Evolutionary conservation across 805 yeast species (phyloP).

Genomic region (Pichia manshurica): DNA sequence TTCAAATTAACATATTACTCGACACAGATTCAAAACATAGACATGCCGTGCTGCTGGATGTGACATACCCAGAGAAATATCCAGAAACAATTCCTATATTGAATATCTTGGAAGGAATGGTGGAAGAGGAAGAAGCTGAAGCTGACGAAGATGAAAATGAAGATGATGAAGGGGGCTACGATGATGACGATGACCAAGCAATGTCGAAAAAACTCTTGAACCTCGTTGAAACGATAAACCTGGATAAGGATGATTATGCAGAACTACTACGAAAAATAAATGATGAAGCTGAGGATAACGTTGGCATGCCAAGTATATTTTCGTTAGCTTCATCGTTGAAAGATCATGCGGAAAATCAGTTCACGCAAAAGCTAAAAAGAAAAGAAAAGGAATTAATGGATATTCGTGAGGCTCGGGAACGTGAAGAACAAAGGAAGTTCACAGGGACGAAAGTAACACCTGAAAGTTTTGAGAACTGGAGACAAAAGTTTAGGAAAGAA

Average conservation of each 20-base stretch:
- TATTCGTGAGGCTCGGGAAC: slow-evolving; percentile 58
- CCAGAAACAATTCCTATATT: slow-evolving; percentile 76
- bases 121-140: slow-evolving; percentile 29
- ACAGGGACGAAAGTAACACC: slow-evolving; percentile 83
- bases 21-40: slow-evolving; percentile 61
- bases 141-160: slow-evolving; percentile 41
- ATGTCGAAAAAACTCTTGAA: slow-evolving; percentile 38
- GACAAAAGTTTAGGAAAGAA: slow-evolving; percentile 63
- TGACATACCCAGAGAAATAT: slow-evolving; percentile 68
- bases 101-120: slow-evolving; percentile 25
- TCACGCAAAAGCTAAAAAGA: slow-evolving; percentile 48
- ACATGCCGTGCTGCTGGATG: slow-evolving; percentile 53
- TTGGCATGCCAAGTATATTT: slow-evolving; percentile 91
- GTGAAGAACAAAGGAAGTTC: slow-evolving; percentile 83
- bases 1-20: slow-evolving; percentile 51
- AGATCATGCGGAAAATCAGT: slow-evolving; percentile 70
- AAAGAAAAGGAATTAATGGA: slow-evolving; percentile 56
- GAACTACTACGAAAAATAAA: slow-evolving; percentile 36
- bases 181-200: slow-evolving; percentile 20
- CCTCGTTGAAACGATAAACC: slow-evolving; percentile 52
- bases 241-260: slow-evolving; percentile 44
- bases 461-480: slow-evolving; percentile 72
- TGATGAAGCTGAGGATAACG: slow-evolving; percentile 65
- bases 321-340: slow-evolving; percentile 71
- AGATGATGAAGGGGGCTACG: slow-evolving; percentile 38